Conservation (phyloP, 352 stramenopile genomes). For the Phytophthora hybrid region DNA sequence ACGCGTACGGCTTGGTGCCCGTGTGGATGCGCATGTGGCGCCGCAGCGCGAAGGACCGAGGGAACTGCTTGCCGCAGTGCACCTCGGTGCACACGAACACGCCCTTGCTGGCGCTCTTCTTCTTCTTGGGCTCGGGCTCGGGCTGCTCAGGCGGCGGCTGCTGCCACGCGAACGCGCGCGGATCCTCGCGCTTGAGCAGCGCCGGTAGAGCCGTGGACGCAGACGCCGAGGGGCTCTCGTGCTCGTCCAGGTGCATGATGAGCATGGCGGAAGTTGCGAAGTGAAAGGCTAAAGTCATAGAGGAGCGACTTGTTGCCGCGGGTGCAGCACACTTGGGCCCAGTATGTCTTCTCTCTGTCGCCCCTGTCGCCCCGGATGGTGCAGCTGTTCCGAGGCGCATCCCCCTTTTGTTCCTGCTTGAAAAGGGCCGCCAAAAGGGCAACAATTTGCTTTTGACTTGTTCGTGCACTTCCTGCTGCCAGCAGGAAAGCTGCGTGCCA, state of each 20-base stretch:
- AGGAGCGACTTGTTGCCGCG: neutral
- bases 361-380: conserved; percentile 28
- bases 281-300: conserved; percentile 5
- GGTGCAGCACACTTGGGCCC: conserved; percentile 1
- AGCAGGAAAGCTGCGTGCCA: neutral
- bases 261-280: conserved; percentile 51
- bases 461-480: neutral
- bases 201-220: conserved; percentile 17
- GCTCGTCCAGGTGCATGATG: conserved; percentile 24
- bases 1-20: conserved; percentile 84
- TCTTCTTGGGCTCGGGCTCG: conserved; percentile 46
- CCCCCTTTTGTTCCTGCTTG: conserved; percentile 37
- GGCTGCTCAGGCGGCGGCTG: conserved; percentile 13
- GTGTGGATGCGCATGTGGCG: conserved; percentile 89
- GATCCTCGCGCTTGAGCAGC: conserved; percentile 32
- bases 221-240: neutral
- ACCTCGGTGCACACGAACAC: conserved; percentile 80
- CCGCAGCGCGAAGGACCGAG: conserved; percentile 82
- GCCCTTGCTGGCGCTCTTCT: conserved; percentile 46
- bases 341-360: conserved; percentile 6
- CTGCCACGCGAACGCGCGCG: conserved; percentile 23
- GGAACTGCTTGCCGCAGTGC: conserved; percentile 88
- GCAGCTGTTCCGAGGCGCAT: conserved; percentile 17
- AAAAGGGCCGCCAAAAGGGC: conserved; percentile 21
- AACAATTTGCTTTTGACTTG: neutral